These are phyloP conservation scores for Boletus patriciae DNA, from an alignment of 768 basidiomycete genomes.

Conservation along the genomic window DNA sequence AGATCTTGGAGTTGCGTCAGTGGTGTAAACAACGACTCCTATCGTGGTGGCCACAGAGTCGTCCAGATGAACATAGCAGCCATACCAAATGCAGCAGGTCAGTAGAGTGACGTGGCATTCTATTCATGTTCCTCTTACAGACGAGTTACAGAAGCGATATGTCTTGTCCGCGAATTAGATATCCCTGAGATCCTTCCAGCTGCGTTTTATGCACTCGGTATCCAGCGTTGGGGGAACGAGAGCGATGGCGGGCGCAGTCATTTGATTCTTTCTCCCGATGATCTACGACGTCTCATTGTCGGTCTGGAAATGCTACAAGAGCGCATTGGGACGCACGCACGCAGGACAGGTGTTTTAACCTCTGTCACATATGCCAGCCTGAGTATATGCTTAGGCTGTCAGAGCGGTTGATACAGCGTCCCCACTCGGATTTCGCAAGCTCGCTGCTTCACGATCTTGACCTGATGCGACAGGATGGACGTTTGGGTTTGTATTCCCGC, in stretches of 20 bases:
- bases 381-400: conserved; percentile 7
- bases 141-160: conserved; percentile 33
- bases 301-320: conserved; percentile 35
- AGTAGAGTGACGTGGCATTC: not conserved
- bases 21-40: conserved; percentile 26
- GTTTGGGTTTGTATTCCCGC: not conserved
- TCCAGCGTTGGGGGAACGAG: conserved; percentile 28
- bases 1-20: conserved; percentile 30
- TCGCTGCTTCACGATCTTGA: conserved; percentile 28
- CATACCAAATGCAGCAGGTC: conserved; percentile 35
- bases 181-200: conserved; percentile 39
- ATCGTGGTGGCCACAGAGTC: conserved; percentile 32
- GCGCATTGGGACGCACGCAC: conserved; percentile 4
- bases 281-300: conserved; percentile 33
- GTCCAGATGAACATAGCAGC: conserved; percentile 28
- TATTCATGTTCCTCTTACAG: not conserved
- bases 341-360: not conserved
- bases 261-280: conserved; percentile 26
- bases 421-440: conserved; percentile 11
- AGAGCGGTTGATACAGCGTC: conserved; percentile 5
- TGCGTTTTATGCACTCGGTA: conserved; percentile 41
- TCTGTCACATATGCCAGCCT: conserved; percentile 5
- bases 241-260: conserved; percentile 34
- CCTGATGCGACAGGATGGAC: not conserved
- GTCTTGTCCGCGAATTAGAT: conserved; percentile 36